Base-by-base conservation (phyloP, 345 rosid genomes). In the Salix koriyanagi region DNA sequence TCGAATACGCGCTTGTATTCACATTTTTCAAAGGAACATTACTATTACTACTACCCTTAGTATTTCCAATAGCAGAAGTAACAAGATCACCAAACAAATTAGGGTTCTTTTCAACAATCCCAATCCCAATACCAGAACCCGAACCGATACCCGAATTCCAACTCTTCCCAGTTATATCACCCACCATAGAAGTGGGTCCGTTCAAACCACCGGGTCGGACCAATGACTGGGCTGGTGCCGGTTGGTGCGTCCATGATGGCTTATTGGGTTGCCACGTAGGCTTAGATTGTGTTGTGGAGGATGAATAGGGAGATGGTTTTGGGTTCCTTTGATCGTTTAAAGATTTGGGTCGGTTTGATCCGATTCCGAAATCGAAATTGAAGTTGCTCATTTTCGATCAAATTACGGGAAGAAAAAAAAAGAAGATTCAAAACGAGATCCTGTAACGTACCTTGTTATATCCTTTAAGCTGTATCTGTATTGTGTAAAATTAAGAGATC, bases 181-280 rank as follows among this genome's bases (percentile, higher is more conserved):
- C 99, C 19, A 85, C 92, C 97, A 93, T 93, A 5, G 99, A 89
- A 74, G 84, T 74, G 48, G 97, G 94, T 19, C 90, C 90, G 32
- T 75, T 84, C 5, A 77, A 50, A 77, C 85, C 54, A 87, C 64
- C 89, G 1, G 88, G 39, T 54, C 83, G 79, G 18, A 76, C 50
- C 50, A 44, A 65, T 62, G 88, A 56, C 75, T 81, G 96, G 70
- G 75, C 72, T 25, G 89, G 88, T 18, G 94, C 88, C 5, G 95
- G 92, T 44, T 91, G 95, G 84, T 94, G 98, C 18, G 95, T 91
- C 98, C 98, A 94, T 0, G 97, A 82, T 39, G 95, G 90, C 82
- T 87, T 94, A 71, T 81, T 87, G 15, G 96, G 90, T 81, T 91
- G 96, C 92, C 91, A 87, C 42, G 91, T 65, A 5, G 95, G 89